Base-by-base conservation (phyloP, 208 protist genomes). In the Leishmania lainsoni region DNA sequence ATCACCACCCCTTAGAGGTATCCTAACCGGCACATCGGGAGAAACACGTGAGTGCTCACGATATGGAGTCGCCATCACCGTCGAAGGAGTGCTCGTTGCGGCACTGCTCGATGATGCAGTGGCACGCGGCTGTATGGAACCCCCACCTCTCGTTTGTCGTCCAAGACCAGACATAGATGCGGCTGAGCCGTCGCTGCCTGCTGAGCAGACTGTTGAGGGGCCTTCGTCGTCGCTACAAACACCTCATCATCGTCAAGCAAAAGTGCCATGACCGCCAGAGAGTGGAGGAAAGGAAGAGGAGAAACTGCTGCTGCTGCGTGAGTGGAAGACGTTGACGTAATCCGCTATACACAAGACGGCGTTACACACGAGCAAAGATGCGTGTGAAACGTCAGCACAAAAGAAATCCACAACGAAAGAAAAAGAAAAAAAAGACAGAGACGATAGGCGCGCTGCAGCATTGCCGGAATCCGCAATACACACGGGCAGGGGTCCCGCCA, bases 171-270 rank as follows among this genome's bases (percentile, higher is more conserved):
- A 42, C 6, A 29, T 29, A 1, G 12, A 5, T 29, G 26, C 32
- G 3, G 63, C 4, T 35, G 63, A n/a, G 63, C 32, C 32, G 8
- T 65, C 8, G 26, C 22, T 32, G 58, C 22, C 58, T 65, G 54
- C 26, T 22, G 58, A 65, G 58, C 8, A 22, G 35, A 8, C 39
- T 48, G 14, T n/a, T 16, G 29, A 42, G 39, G 12, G 39, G 5
- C 9, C 4, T 1, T 49, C 20, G 4, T 26, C 5, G 35, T 48
- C 66, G 0, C 17, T 6, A n/a, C 22, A 48, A 8, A 48, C 10
- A 71, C 66, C 39, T 71, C 72, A 32, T 49, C 92, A 39, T 96
- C 91, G 65, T 96, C 93, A 3, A 93, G 84, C 6, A 94, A 76
- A n/a, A 96, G 83, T 16, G 88, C 66, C 79, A 85, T 85, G 63